phyloP scores from a whole-genome alignment of 257 asterid species.

The Solanum habrochaites region DNA sequence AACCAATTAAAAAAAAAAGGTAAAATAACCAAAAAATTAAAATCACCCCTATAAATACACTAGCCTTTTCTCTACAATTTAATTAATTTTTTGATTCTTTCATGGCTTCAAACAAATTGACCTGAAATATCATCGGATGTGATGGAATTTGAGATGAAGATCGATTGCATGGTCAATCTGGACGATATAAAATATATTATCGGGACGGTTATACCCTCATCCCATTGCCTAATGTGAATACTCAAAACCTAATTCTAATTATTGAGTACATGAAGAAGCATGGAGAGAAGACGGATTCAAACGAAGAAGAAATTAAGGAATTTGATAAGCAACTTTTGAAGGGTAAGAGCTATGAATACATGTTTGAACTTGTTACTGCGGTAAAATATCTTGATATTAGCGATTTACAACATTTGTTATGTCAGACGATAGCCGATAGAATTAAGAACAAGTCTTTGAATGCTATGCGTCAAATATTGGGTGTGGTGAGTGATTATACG shows the following conservation, averaged over 20 bases:
- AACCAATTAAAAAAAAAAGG: background rate
- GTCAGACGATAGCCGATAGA: background rate
- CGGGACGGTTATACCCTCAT: background rate
- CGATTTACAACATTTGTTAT: background rate
- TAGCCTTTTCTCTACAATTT: background rate
- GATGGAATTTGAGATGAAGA: background rate
- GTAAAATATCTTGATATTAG: slow-evolving; percentile 2
- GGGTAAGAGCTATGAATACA: background rate
- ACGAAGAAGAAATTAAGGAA: background rate
- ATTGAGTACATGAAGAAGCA: background rate
- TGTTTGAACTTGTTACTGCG: background rate
- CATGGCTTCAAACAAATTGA: background rate
- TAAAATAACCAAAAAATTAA: background rate
- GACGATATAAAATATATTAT: background rate
- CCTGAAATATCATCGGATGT: background rate
- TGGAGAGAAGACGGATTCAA: background rate
- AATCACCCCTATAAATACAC: background rate
- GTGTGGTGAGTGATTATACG: background rate
- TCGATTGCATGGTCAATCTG: background rate
- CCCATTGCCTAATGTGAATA: background rate
- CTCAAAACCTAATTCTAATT: background rate
- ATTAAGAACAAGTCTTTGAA: background rate
- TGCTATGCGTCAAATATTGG: background rate
- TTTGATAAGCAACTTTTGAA: background rate
- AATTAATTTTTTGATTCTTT: background rate